Evolutionary conservation across 495 filamentous ascomycete genomes (phyloP).

Genomic region (Penicillium robsamsonii): DNA sequence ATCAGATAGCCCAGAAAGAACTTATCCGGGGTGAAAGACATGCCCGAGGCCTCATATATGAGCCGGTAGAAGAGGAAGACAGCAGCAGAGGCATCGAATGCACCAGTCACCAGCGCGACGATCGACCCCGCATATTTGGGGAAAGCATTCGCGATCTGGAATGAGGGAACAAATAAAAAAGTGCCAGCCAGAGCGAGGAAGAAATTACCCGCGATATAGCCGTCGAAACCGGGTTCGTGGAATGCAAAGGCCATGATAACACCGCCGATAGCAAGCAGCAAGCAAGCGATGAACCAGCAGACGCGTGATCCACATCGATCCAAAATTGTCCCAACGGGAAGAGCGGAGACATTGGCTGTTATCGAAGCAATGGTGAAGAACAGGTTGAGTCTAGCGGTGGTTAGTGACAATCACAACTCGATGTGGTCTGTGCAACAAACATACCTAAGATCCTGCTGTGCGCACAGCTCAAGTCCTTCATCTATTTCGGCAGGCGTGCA

Average conservation of each 20-base stretch:
- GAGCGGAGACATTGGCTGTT: slow-evolving; percentile 74
- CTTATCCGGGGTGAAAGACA: slow-evolving; percentile 52
- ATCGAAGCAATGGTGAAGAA: slow-evolving; percentile 88
- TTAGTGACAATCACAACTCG: slow-evolving; percentile 1
- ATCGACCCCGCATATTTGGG: slow-evolving; percentile 63
- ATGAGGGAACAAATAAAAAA: slow-evolving; percentile 68
- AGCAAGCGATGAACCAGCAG: slow-evolving; percentile 53
- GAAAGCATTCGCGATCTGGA: slow-evolving; percentile 71
- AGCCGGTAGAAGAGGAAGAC: slow-evolving; percentile 65
- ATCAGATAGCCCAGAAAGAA: slow-evolving; percentile 65
- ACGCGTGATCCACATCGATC: slow-evolving; percentile 65
- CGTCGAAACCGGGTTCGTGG: slow-evolving; percentile 54
- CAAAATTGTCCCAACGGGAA: slow-evolving; percentile 69
- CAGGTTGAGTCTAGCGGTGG: slow-evolving; percentile 53
- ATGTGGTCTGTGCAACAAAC: neutral
- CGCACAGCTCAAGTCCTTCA: slow-evolving; percentile 53
- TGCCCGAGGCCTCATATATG: slow-evolving; percentile 51
- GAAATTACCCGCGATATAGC: slow-evolving; percentile 61
- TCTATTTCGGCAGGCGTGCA: slow-evolving; percentile 50
- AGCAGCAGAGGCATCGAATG: slow-evolving; percentile 69
- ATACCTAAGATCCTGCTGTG: slow-evolving; percentile 63
- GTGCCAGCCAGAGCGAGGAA: slow-evolving; percentile 66
- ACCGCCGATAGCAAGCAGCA: slow-evolving; percentile 56
- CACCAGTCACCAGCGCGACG: slow-evolving; percentile 66
- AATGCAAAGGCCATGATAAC: slow-evolving; percentile 58